Base-by-base conservation (phyloP, 2,329 filamentous ascomycete species). In the Colletotrichum gigasporum region DNA sequence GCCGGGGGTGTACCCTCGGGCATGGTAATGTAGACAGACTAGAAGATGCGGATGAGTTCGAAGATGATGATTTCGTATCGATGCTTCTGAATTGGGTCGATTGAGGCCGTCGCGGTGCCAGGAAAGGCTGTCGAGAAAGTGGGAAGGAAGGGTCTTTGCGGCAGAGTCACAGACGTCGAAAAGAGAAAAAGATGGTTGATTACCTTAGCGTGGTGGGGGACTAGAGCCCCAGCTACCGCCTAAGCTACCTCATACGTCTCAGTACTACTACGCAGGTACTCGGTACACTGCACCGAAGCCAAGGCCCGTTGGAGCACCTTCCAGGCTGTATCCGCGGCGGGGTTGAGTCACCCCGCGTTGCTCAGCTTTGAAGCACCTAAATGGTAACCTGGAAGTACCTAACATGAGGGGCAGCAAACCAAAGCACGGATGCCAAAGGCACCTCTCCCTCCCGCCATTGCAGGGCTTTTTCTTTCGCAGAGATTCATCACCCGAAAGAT, bases 151-250 rank as follows among this genome's bases (percentile, higher is more conserved):
- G n/a, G n/a, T n/a, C n/a, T 54, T 22, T 39, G 16, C 5, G 12
- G 18, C 18, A 42, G 41, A 42, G 48, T 66, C 34, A 59, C 32
- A 39, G 44, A 44, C 16, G 42, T 22, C 44, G 28, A 47, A 34
- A 47, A 44, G 35, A 47, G 30, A 48, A 63, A 63, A 57, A 58
- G 44, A 50, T 51, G 39, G 20, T 58, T 22, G 44, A 57, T 54
- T 48, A 48, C 45, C 44, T 58, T 56, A 66, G 58, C 52, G 45
- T 20, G 51, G 63, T 66, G 63, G 51, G 53, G 52, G 39, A 52
- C 51, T 28, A 65, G 41, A 34, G n/a, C 22, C 10, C 18, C 10
- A 20, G 6, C n/a, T n/a, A n/a, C n/a, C 8, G 30, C 18, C 12
- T 12, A 12, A 47, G 24, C 30, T 54, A 39, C 41, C 41, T 34